Evolutionary conservation across 2,329 filamentous ascomycete species (phyloP).

Genomic region (Kalaharituber pfeilii): DNA sequence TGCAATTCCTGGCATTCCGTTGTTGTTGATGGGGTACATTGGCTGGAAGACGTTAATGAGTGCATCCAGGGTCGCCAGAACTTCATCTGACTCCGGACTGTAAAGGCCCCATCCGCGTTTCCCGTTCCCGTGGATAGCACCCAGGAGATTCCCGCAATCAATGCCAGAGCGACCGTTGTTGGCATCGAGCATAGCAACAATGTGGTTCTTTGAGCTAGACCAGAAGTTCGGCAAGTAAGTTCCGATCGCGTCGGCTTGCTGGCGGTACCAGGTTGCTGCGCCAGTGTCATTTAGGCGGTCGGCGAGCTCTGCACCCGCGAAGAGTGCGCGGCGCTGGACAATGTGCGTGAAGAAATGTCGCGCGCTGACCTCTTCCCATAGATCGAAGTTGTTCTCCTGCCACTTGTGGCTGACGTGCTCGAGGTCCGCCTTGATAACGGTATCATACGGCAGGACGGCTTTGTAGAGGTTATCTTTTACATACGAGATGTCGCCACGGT

Average conservation of each 20-base stretch:
- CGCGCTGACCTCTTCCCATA: conserved; percentile 68
- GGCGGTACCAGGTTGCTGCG: conserved; percentile 34
- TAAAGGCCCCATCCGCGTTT: conserved; percentile 54
- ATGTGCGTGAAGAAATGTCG: conserved; percentile 65
- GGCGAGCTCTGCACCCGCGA: conserved; percentile 46
- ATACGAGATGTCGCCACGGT: conserved; percentile 53
- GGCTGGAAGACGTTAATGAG: conserved; percentile 58
- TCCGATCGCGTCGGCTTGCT: conserved; percentile 47
- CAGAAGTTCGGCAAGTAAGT: conserved; percentile 64
- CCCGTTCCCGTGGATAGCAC: conserved; percentile 45
- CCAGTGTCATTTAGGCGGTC: conserved; percentile 43
- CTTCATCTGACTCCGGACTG: conserved; percentile 54
- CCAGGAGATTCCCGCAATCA: conserved; percentile 53
- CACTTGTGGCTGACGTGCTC: conserved; percentile 59
- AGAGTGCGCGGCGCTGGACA: conserved; percentile 46
- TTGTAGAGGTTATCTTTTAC: conserved; percentile 42
- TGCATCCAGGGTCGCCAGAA: conserved; percentile 58
- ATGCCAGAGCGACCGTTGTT: conserved; percentile 48
- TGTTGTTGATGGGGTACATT: conserved; percentile 54
- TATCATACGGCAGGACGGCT: conserved; percentile 8
- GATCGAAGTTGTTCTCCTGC: conserved; percentile 48
- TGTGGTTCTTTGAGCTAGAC: conserved; percentile 39
- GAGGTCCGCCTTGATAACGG: conserved; percentile 36
- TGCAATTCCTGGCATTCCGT: conserved; percentile 38
- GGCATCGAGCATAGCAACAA: conserved; percentile 53